A percentile compares a stretch with the other conserved stretches of the same genome.
Evolutionary conservation across 2,329 filamentous ascomycete genomes (phyloP).

Genomic region (Corinectria fuckeliana): DNA sequence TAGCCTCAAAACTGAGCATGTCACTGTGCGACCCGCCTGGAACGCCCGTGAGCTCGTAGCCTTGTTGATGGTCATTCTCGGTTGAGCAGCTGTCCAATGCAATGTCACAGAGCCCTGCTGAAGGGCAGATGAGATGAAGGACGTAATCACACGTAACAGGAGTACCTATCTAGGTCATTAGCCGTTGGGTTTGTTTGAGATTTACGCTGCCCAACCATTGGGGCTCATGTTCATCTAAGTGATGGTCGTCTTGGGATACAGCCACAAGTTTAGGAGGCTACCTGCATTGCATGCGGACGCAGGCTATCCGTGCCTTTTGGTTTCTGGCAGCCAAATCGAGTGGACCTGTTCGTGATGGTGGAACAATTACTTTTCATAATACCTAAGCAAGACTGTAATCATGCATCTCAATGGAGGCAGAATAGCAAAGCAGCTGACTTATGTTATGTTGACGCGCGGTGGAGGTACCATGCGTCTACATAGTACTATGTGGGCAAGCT

Average conservation of each 20-base stretch:
- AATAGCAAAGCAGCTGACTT: conserved; percentile 3
- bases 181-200: conserved; percentile 8
- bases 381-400: not conserved
- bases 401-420: conserved; percentile 1
- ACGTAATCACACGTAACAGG: conserved; percentile 12
- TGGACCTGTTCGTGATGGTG: conserved; percentile 7
- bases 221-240: conserved; percentile 1
- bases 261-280: conserved; percentile 24
- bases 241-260: conserved; percentile 17
- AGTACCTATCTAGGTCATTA: conserved; percentile 3
- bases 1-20: not conserved
- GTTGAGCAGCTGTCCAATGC: conserved; percentile 20
- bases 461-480: conserved; percentile 4
- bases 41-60: conserved; percentile 25
- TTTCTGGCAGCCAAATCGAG: conserved; percentile 1
- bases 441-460: not conserved
- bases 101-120: conserved; percentile 7
- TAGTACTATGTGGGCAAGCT: not conserved
- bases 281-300: not conserved
- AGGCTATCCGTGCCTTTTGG: not conserved
- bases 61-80: conserved; percentile 19
- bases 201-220: conserved; percentile 25
- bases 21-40: conserved; percentile 28
- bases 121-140: conserved; percentile 35
- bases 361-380: conserved; percentile 13